A percentile compares a stretch with the other conserved stretches of the same genome.
Conservation (phyloP, 1,139 yeast genomes). For the Lodderomyces jiufengensis region DNA sequence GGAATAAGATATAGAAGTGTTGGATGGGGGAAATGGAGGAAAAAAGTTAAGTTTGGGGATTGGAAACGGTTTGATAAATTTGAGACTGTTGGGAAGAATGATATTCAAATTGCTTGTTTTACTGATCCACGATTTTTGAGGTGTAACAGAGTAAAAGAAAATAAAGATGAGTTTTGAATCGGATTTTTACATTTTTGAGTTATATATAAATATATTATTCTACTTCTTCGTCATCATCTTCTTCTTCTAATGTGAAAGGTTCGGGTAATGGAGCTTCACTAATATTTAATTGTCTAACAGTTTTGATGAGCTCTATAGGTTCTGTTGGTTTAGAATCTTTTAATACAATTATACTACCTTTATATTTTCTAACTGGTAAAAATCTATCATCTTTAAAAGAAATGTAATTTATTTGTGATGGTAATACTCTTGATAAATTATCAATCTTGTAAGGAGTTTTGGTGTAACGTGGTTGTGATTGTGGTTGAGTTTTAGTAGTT, state of each 20-base stretch:
- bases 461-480: slow-evolving; percentile 38
- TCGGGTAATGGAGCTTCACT: slow-evolving; percentile 91
- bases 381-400: slow-evolving; percentile 79
- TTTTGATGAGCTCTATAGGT: slow-evolving; percentile 66
- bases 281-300: slow-evolving; percentile 77
- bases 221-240: slow-evolving; percentile 36
- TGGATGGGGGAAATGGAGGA: slow-evolving; percentile 8
- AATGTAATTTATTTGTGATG: slow-evolving; percentile 83
- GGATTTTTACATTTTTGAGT: neutral
- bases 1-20: slow-evolving; percentile 18
- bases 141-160: slow-evolving; percentile 9
- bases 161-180: neutral
- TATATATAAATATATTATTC: slow-evolving; percentile 1
- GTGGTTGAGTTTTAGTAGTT: slow-evolving; percentile 11
- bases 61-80: slow-evolving; percentile 18
- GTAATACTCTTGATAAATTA: slow-evolving; percentile 85
- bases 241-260: slow-evolving; percentile 68
- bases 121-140: slow-evolving; percentile 19
- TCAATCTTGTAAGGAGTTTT: slow-evolving; percentile 65
- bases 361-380: slow-evolving; percentile 76
- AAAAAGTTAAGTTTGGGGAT: slow-evolving; percentile 14
- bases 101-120: slow-evolving; percentile 25
- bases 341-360: slow-evolving; percentile 75
- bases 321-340: slow-evolving; percentile 68
- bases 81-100: slow-evolving; percentile 13